Evolutionary conservation across 257 asterid genomes (phyloP).

Genomic region (Agastache rugosa): DNA sequence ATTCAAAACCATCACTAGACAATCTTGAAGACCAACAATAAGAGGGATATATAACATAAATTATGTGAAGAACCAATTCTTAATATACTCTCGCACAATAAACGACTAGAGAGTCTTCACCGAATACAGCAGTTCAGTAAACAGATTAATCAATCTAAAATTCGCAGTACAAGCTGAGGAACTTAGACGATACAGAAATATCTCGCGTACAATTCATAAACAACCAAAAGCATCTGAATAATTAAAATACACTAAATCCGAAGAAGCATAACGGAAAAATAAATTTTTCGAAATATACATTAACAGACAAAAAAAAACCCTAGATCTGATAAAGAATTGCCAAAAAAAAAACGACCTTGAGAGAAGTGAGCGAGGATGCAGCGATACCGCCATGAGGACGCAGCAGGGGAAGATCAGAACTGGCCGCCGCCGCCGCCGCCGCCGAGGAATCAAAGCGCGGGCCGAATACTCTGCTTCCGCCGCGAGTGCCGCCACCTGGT

Average conservation of each 20-base stretch:
- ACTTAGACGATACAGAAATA: not conserved
- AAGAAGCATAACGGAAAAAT: not conserved
- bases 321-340: constrained; percentile 46
- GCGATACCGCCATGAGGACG: constrained; percentile 59
- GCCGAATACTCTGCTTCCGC: constrained; percentile 61
- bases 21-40: not conserved
- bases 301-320: constrained; percentile 37
- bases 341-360: constrained; percentile 49
- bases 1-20: constrained; percentile 15
- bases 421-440: constrained; percentile 42
- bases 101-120: not conserved
- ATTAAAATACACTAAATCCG: constrained; percentile 14
- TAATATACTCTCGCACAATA: not conserved
- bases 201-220: not conserved
- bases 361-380: constrained; percentile 46
- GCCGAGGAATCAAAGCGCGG: constrained; percentile 55
- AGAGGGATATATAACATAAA: not conserved
- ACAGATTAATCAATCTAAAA: constrained; percentile 5
- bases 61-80: not conserved
- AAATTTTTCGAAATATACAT: not conserved
- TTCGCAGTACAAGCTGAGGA: not conserved
- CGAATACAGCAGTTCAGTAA: not conserved
- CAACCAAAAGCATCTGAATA: constrained; percentile 21
- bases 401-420: constrained; percentile 57
- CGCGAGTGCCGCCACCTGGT: constrained; percentile 77